Conservation (phyloP, 257 asterid species). For the Solanum dulcamara region DNA sequence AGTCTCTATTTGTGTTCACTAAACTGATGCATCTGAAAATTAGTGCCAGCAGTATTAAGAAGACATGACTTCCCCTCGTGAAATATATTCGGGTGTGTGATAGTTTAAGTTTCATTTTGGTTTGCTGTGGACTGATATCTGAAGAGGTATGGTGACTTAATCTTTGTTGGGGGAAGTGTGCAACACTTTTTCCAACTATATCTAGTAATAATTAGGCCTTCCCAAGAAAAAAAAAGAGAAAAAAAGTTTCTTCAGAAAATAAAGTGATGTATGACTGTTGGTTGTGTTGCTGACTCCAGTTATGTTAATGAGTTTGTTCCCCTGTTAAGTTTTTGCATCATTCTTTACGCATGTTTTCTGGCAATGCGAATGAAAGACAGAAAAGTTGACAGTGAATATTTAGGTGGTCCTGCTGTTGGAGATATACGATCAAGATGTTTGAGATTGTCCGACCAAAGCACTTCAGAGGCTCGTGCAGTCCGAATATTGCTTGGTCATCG, state of each 20-base stretch:
- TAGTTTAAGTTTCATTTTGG: not conserved
- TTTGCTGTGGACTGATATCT: not conserved
- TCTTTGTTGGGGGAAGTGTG: not conserved
- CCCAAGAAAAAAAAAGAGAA: not conserved
- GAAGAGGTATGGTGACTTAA: not conserved
- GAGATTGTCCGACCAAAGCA: slow-evolving; percentile 84
- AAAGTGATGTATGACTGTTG: not conserved
- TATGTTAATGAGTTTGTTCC: not conserved
- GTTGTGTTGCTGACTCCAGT: not conserved
- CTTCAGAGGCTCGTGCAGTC: slow-evolving; percentile 88
- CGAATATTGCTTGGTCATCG: slow-evolving; percentile 83
- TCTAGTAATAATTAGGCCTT: not conserved
- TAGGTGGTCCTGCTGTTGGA: slow-evolving; percentile 99
- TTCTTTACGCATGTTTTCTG: not conserved
- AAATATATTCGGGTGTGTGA: not conserved
- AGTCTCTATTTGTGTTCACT: not conserved
- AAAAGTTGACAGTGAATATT: not conserved
- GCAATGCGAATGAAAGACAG: not conserved
- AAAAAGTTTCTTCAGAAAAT: not conserved
- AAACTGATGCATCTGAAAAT: not conserved
- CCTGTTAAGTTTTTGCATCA: not conserved
- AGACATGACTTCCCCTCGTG: not conserved
- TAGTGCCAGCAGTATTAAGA: not conserved
- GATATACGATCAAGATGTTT: slow-evolving; percentile 95
- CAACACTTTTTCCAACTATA: not conserved